Evolutionary conservation across 2,329 filamentous ascomycete genomes (phyloP), one percentile per base, ranked within the genome.

Genomic region (Hymenoscyphus infarciens): DNA sequence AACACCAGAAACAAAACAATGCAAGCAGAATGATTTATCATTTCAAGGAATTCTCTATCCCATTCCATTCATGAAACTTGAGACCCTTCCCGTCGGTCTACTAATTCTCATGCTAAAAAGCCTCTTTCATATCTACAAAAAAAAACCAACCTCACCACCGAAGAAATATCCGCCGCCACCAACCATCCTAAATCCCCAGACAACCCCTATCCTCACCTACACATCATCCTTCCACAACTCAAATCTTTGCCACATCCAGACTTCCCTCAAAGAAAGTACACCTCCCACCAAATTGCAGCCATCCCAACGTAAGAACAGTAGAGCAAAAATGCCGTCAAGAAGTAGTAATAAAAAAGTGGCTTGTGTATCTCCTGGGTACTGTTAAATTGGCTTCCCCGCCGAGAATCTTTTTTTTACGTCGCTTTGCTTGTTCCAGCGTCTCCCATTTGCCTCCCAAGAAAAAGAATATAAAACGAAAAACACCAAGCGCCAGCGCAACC

Each of bases 311-410:
- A n/a, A 55, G 19, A 31, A 16, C 25, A 11, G 15, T 13, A 7
- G 2, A 55, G 53, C 7, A 55, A 39, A 33, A 33, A 27, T 38
- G 25, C 35, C 35, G 25, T 22, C 35, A 57, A 39, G 27, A 52
- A 31, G 16, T 29, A 16, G 29, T 49, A 59, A 25, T 35, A 53
- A 33, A 45, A 42, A 31, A 35, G 19, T 31, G 19, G 15, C 19
- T 52, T 19, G 42, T 27, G 35, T 35, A 35, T 55, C 58, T 55
- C 45, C 29, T 54, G 58, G 58, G 58, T 60, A 60, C 58, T 60
- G 58, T 53, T 55, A 55, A 54, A 60, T 60, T 60, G 58, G 33
- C 58, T 60, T 60, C 58, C 58, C 58, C 58, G 45, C 39, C 33
- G 58, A 60, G 58, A 29, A 38, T 54, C n/a, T n/a, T 27, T 54